These are phyloP conservation scores for Alternaria arbusti DNA, from an alignment of 2,329 filamentous ascomycete genomes.

Conservation along the genomic window DNA sequence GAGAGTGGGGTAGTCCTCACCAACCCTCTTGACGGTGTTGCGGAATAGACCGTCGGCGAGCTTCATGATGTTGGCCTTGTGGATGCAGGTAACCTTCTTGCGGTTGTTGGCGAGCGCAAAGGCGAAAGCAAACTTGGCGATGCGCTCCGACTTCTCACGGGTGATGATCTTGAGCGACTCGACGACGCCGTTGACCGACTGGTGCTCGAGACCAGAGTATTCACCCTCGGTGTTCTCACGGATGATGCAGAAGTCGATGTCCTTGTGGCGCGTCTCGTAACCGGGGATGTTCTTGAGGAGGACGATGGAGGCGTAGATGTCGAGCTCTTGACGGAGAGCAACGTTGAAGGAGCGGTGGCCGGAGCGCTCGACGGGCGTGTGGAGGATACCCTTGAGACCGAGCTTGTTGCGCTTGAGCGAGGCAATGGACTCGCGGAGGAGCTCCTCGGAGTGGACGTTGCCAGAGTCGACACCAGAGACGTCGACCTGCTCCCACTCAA, in stretches of 20 bases:
- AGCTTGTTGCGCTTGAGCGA: conserved; percentile 99
- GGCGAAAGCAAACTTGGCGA: conserved; percentile 97
- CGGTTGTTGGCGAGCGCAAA: conserved; percentile 98
- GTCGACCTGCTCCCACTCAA: conserved; percentile 99
- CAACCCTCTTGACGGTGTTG: conserved; percentile 91
- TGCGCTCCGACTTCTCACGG: conserved; percentile 97
- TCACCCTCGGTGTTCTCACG: conserved; percentile 99
- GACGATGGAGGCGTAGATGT: conserved; percentile 98
- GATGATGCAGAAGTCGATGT: conserved; percentile 98
- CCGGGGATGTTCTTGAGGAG: conserved; percentile 99
- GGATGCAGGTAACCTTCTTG: conserved; percentile 99
- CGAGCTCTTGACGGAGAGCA: conserved; percentile 96
- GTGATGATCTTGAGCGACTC: conserved; percentile 99
- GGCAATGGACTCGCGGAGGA: conserved; percentile 93
- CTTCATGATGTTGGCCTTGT: conserved; percentile 99
- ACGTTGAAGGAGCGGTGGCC: conserved; percentile 99
- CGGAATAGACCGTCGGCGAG: conserved; percentile 98
- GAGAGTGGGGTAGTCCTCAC: conserved; percentile 93
- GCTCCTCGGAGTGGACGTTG: conserved; percentile 86
- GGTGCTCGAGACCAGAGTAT: conserved; percentile 98
- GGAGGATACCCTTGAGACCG: conserved; percentile 96
- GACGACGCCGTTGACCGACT: conserved; percentile 93
- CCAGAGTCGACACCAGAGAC: conserved; percentile 88
- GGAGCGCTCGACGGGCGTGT: conserved; percentile 95
- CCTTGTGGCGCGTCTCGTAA: conserved; percentile 95